These are phyloP conservation scores for Sinapis alba DNA, from an alignment of 441 rosid species.

Conservation along the genomic window DNA sequence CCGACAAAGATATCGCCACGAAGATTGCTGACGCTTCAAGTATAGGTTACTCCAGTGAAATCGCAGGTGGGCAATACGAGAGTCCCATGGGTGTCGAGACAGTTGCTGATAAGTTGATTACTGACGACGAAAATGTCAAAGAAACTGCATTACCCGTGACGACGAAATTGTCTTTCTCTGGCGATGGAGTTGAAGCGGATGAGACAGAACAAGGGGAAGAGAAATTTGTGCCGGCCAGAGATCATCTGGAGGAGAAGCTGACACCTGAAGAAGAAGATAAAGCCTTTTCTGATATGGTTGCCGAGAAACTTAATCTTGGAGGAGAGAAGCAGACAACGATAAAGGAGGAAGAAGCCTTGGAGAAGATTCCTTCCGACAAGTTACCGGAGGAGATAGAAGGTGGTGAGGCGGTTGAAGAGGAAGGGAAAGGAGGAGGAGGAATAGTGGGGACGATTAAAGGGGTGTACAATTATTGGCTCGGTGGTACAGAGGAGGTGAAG, in stretches of 20 bases:
- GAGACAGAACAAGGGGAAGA: conserved; percentile 36
- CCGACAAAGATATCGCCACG: conserved; percentile 44
- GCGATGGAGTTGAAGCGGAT: conserved; percentile 29
- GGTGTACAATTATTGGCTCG: conserved; percentile 54
- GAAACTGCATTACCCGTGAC: conserved; percentile 39
- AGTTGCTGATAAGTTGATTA: conserved; percentile 43
- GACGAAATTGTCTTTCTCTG: conserved; percentile 39
- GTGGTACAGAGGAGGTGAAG: conserved; percentile 33
- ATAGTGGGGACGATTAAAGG: conserved; percentile 63
- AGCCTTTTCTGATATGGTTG: conserved; percentile 61
- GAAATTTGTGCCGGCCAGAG: conserved; percentile 46
- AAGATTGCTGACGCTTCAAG: conserved; percentile 49
- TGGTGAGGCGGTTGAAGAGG: conserved; percentile 20
- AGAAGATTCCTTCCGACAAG: conserved; percentile 34
- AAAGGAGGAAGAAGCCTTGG: conserved; percentile 48
- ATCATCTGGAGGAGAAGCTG: conserved; percentile 50
- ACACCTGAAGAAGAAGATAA: conserved; percentile 69
- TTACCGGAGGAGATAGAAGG: conserved; percentile 6
- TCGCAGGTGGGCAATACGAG: neutral
- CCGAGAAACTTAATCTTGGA: conserved; percentile 48
- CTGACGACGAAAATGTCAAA: conserved; percentile 44
- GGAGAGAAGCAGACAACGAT: conserved; percentile 45
- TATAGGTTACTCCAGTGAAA: conserved; percentile 48
- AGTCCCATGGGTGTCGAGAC: conserved; percentile 24
- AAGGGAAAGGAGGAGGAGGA: conserved; percentile 30